Percentiles rank a stretch among this genome's conserved stretches.
phyloP scores from a whole-genome alignment of 352 stramenopile genomes.

The Globisporangium carolinianum region DNA sequence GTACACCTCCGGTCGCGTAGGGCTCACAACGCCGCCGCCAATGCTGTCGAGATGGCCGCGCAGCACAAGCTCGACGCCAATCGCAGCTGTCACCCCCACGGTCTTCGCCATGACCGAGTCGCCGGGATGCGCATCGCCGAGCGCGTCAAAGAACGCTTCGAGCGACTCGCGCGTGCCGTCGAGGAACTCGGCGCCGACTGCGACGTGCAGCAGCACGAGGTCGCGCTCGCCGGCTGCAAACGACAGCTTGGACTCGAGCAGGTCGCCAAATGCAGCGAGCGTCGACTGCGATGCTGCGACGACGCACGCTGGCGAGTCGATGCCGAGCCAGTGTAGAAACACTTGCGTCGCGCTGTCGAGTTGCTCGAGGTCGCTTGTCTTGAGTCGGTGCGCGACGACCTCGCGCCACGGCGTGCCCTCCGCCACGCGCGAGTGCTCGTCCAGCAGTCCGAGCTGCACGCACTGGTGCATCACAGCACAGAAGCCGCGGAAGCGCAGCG shows the following conservation, averaged over 20 bases:
- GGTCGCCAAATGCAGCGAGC: slow-evolving; percentile 32
- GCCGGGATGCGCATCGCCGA: slow-evolving; percentile 22
- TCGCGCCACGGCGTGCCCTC: slow-evolving; percentile 32
- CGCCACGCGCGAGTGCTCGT: slow-evolving; percentile 19
- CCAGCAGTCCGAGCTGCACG: slow-evolving; percentile 61
- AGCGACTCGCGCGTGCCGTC: slow-evolving; percentile 41
- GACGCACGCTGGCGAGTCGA: slow-evolving; percentile 12
- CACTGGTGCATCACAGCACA: slow-evolving; percentile 57
- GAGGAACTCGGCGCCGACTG: slow-evolving; percentile 23
- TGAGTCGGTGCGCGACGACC: slow-evolving; percentile 27
- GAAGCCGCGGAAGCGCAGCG: slow-evolving; percentile 81
- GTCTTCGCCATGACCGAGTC: slow-evolving; percentile 84
- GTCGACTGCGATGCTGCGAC: slow-evolving; percentile 18
- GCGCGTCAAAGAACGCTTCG: slow-evolving; percentile 50
- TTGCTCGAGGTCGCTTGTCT: slow-evolving; percentile 11
- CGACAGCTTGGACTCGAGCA: slow-evolving; percentile 51
- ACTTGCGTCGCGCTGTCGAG: slow-evolving; percentile 16
- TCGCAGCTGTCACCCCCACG: slow-evolving; percentile 76
- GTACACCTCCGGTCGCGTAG: slow-evolving; percentile 54
- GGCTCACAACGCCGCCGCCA: slow-evolving; percentile 36
- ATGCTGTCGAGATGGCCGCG: slow-evolving; percentile 30
- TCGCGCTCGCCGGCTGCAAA: slow-evolving; percentile 66
- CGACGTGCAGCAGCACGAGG: slow-evolving; percentile 65
- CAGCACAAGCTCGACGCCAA: slow-evolving; percentile 72
- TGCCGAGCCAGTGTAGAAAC: slow-evolving; percentile 32